A percentile compares a stretch with the other conserved stretches of the same genome.
These are phyloP conservation scores for Ramaria sp. DNA, from an alignment of 768 basidiomycete genomes.

Conservation along the genomic window DNA sequence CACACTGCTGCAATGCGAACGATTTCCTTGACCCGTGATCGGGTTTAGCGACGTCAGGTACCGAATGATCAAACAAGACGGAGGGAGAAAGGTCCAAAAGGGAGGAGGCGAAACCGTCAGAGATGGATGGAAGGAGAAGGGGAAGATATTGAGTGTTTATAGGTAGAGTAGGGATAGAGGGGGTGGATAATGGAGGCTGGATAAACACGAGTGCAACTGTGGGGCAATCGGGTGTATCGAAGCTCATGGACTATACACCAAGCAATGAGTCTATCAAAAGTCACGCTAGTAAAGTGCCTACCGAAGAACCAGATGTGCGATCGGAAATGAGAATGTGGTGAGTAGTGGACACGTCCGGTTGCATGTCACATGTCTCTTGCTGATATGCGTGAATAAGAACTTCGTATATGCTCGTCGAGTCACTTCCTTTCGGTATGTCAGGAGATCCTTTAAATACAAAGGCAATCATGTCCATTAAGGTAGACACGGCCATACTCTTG, in stretches of 20 bases:
- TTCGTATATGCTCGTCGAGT: slow-evolving; percentile 1
- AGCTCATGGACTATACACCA: not conserved
- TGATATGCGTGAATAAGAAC: not conserved
- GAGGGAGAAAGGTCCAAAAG: slow-evolving; percentile 10
- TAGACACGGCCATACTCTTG: not conserved
- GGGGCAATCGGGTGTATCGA: not conserved
- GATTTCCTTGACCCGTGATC: not conserved
- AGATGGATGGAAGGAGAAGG: slow-evolving; percentile 1
- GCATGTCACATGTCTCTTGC: not conserved
- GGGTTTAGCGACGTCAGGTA: not conserved
- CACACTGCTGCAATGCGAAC: slow-evolving; percentile 5
- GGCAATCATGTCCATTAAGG: not conserved
- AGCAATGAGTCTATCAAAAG: not conserved
- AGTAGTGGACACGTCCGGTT: not conserved
- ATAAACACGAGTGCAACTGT: slow-evolving; percentile 7
- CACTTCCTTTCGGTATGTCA: not conserved
- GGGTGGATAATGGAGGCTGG: not conserved
- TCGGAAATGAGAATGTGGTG: slow-evolving; percentile 7
- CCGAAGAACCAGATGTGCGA: slow-evolving; percentile 1
- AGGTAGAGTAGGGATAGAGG: not conserved
- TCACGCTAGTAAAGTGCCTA: not conserved
- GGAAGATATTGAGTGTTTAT: slow-evolving; percentile 1
- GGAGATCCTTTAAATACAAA: slow-evolving; percentile 1
- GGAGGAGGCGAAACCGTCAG: slow-evolving; percentile 2
- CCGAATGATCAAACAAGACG: slow-evolving; percentile 6